phyloP scores from a whole-genome alignment of 2,329 filamentous ascomycete species.

The Fusarium verticillioides region DNA sequence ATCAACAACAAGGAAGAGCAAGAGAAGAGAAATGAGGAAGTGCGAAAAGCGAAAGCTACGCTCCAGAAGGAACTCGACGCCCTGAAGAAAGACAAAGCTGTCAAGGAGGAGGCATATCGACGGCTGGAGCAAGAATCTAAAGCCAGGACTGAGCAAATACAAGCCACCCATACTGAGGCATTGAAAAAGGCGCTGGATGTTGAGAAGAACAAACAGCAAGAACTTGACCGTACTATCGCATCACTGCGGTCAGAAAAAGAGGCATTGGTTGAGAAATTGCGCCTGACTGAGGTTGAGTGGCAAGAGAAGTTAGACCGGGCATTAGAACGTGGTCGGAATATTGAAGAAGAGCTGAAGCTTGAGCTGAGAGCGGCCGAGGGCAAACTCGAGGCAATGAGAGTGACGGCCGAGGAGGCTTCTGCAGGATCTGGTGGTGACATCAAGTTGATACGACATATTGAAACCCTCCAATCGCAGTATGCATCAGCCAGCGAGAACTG shows the following conservation, averaged over 20 bases:
- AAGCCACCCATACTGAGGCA: constrained; percentile 72
- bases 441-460: constrained; percentile 91
- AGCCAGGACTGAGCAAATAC: constrained; percentile 72
- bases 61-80: constrained; percentile 52
- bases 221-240: constrained; percentile 66
- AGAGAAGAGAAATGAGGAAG: constrained; percentile 64
- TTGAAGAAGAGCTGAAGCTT: constrained; percentile 82
- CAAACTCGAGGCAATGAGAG: constrained; percentile 88
- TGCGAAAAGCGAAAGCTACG: constrained; percentile 65
- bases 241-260: constrained; percentile 84
- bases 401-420: constrained; percentile 87
- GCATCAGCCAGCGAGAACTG: constrained; percentile 95
- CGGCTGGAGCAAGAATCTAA: constrained; percentile 77
- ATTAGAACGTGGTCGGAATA: constrained; percentile 72
- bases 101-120: constrained; percentile 72
- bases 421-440: constrained; percentile 84
- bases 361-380: constrained; percentile 84
- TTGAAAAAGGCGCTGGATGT: constrained; percentile 75
- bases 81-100: constrained; percentile 63
- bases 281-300: constrained; percentile 75
- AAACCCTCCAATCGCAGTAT: constrained; percentile 95
- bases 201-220: constrained; percentile 67
- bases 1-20: constrained; percentile 62
- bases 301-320: constrained; percentile 79
- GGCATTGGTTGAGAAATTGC: constrained; percentile 75